Base-by-base conservation (phyloP, 2,329 filamentous ascomycete genomes). In the Ascosphaera acerosa region DNA sequence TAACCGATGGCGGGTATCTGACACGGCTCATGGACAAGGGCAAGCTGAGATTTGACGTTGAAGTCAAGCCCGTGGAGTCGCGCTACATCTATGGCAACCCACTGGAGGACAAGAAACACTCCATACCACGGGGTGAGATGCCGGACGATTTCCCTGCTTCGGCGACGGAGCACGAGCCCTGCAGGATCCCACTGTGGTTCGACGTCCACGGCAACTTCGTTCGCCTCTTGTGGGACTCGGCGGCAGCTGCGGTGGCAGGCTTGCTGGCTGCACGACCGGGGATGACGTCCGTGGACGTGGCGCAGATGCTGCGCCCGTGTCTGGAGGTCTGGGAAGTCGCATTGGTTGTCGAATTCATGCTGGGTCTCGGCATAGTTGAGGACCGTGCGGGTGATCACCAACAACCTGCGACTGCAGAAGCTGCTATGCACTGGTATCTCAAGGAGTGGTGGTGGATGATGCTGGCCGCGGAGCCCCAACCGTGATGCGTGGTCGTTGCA, bases 171-270 rank as follows among this genome's bases (percentile, higher is more conserved):
- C 10, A 30, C 6, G 16, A 20, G 12, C 40, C 45, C 0, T 41
- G 41, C 7, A 50, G 44, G 22, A 50, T 57, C 15, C 59, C 59
- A 0, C 32, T 59, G 10, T 62, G 59, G 59, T 47, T 53, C 32
- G 57, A 61, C 38, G 56, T 62, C 31, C 53, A 61, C 33, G 51
- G 49, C 1, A 41, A 48, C 10, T 38, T 54, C 9, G 41, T 50
- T 3, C 37, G 40, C 9, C 29, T 41, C 4, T 38, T 51, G 14
- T 62, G 59, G 59, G 48, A 56, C 7, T 42, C 50, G 31, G 48
- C 50, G 7, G 35, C 57, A 9, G 49, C 46, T 2, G 49, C 53
- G 3, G 47, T 58, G 3, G 34, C 60, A 3, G 51, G 55, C 1
- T 43, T 51, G n/a, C 35, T 60, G 10, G 48, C 49, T 6, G 41